phyloP scores from a whole-genome alignment of 495 filamentous ascomycete species.

The Stereocaulon alpinum region DNA sequence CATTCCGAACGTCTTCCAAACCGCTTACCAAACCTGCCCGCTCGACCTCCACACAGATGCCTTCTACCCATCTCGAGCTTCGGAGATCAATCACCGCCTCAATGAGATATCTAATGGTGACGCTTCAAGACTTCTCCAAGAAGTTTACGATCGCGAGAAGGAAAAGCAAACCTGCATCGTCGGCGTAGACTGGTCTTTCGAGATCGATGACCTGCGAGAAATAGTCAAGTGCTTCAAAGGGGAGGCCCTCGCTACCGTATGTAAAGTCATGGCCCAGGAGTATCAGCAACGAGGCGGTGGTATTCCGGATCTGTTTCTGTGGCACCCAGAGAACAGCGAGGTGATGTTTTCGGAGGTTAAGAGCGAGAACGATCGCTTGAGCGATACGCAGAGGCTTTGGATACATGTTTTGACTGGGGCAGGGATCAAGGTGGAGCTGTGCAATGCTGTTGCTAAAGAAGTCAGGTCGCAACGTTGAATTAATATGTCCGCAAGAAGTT shows the following conservation, averaged over 20 bases:
- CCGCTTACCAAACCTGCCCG: constrained; percentile 84
- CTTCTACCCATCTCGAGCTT: constrained; percentile 75
- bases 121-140: constrained; percentile 54
- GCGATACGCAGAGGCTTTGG: constrained; percentile 94
- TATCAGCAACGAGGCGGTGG: constrained; percentile 79
- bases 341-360: constrained; percentile 88
- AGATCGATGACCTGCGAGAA: constrained; percentile 67
- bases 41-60: constrained; percentile 88
- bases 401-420: constrained; percentile 83
- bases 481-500: background rate
- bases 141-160: constrained; percentile 53
- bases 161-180: constrained; percentile 71
- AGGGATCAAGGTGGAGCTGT: constrained; percentile 77
- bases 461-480: constrained; percentile 29
- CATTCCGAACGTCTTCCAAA: constrained; percentile 94
- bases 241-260: constrained; percentile 69
- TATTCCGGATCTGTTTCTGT: constrained; percentile 88
- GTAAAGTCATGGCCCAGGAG: constrained; percentile 91
- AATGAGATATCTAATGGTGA: constrained; percentile 73
- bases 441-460: constrained; percentile 75
- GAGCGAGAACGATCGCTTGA: constrained; percentile 89
- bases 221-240: constrained; percentile 71
- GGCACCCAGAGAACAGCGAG: constrained; percentile 46
- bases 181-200: constrained; percentile 85
- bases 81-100: constrained; percentile 82